These are phyloP conservation scores for Trifolium subterraneum DNA, from an alignment of 306 rosid genomes.

Conservation along the genomic window DNA sequence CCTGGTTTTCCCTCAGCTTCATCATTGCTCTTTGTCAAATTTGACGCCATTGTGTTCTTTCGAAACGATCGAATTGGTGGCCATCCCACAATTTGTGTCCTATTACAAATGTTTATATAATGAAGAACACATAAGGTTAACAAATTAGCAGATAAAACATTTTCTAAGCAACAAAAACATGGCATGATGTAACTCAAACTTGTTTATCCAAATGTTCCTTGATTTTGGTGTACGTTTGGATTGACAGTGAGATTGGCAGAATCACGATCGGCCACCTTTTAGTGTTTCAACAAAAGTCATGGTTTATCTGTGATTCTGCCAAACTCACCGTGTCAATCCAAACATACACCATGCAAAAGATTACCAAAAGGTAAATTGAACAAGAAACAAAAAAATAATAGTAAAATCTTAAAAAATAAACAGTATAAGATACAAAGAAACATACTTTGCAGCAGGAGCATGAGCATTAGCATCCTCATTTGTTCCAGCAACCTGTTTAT, in stretches of 20 bases:
- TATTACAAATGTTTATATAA: too few species aligned
- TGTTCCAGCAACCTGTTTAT: conserved; percentile 53
- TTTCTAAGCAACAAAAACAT: background rate
- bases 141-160: too few species aligned
- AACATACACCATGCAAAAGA: conserved; percentile 10
- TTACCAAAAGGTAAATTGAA: background rate
- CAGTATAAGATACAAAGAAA: conserved; percentile 12
- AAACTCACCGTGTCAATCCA: too few species aligned
- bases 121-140: too few species aligned
- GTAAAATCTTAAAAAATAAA: background rate
- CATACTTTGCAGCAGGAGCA: conserved; percentile 89
- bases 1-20: conserved; percentile 70
- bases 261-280: too few species aligned
- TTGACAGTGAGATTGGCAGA: too few species aligned
- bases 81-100: too few species aligned
- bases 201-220: background rate
- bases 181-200: conserved; percentile 28
- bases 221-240: background rate
- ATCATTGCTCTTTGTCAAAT: conserved; percentile 62
- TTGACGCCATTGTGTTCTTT: conserved; percentile 83
- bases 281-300: too few species aligned
- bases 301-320: too few species aligned
- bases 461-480: conserved; percentile 56
- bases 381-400: background rate
- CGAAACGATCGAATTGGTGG: conserved; percentile 95